Base-by-base conservation (phyloP, 441 rosid species). In the Pelargonium citronellum region DNA sequence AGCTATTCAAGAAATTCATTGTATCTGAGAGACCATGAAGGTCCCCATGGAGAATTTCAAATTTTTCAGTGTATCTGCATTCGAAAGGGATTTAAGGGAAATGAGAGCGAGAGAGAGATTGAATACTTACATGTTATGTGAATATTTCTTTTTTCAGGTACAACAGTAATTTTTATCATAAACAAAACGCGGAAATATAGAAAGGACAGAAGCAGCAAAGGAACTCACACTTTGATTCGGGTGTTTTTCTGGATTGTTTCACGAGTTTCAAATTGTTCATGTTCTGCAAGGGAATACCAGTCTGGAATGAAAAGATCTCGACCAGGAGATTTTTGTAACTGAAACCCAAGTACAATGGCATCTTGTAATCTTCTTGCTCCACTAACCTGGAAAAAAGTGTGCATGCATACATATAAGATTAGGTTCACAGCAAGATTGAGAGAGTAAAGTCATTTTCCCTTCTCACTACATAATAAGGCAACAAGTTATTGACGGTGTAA, bases 331-430 rank as follows among this genome's bases (percentile, higher is more conserved):
- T 97, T 90, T 80, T 95, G 97, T 75, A 95, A 84, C 79, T 92
- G 98, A 86, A 92, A 95, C 22, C 98, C 98, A 67, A 95, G 94
- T 79, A 95, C 75, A 67, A 95, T 95, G 2, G 99, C 99, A 82
- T 95, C 99, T 67, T 98, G 96, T 80, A 95, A 79, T 85, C 99
- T 89, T 87, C 98, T 87, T 69, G 95, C 96, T 4, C 99, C 99
- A 82, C 98, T 92, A 65, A 91, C 79, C 99, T 95, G 62, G 63
- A 27, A 58, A 79, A 71, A 74, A 71, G 67, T 20, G 20, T 19
- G 13, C 30, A 20, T 20, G 11, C 10, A 58, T 19, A 58, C 58
- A 15, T 58, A 58, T 58, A 3, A 8, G 30, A 20, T 20, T 11
- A 58, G 20, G 63, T 19, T 11, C 19, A 30, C 27, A 4, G 61